phyloP scores from a whole-genome alignment of 495 filamentous ascomycete genomes.

The Aspergillus olivimuriae region DNA sequence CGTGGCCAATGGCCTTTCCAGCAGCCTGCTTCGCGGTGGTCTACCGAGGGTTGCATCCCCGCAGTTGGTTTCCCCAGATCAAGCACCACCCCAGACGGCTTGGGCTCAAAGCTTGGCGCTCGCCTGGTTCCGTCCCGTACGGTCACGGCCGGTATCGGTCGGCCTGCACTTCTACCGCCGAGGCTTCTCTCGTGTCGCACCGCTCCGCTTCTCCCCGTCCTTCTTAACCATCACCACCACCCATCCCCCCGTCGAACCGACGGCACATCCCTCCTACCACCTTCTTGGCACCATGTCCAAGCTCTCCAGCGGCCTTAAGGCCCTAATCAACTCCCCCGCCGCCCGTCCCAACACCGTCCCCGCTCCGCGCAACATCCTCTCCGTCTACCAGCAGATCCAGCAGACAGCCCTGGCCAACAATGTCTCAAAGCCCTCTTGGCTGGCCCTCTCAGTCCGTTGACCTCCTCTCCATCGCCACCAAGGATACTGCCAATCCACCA shows the following conservation, averaged over 20 bases:
- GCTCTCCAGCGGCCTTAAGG: conserved; percentile 60
- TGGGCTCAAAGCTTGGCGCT: conserved; percentile 1
- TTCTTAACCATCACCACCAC: background rate
- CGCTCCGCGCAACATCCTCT: conserved; percentile 51
- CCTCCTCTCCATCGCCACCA: background rate
- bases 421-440: conserved; percentile 56
- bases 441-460: conserved; percentile 53
- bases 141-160: background rate
- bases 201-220: background rate
- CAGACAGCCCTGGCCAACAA: conserved; percentile 45
- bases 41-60: too few relatives aligned
- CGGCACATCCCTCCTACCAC: too few relatives aligned
- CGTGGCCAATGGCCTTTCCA: too few relatives aligned
- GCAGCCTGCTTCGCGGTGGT: too few relatives aligned
- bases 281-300: conserved; percentile 50
- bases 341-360: conserved; percentile 61
- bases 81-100: background rate
- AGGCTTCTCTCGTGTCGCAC: background rate
- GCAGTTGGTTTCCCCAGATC: background rate
- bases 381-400: conserved; percentile 55
- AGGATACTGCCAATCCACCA: background rate
- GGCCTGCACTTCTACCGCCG: background rate
- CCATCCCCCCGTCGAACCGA: too few relatives aligned
- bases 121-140: background rate
- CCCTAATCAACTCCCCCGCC: conserved; percentile 61